These are phyloP conservation scores for Salicornia ramosissima DNA, from an alignment of 148 eudicot genomes.

Conservation along the genomic window DNA sequence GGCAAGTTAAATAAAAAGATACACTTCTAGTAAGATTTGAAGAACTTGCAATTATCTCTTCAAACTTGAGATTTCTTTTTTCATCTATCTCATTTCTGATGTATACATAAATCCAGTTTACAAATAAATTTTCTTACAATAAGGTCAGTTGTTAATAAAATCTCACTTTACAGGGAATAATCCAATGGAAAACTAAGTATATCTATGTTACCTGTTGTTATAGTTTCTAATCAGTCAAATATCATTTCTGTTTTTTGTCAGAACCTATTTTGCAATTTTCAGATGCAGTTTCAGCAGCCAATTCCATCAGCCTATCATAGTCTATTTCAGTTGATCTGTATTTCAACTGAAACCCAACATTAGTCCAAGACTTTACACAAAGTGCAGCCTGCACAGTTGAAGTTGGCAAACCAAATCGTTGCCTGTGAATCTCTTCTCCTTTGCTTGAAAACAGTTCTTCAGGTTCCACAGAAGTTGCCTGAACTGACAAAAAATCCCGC, in stretches of 20 bases:
- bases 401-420: conserved; percentile 39
- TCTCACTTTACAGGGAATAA: background rate
- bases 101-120: background rate
- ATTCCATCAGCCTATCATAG: conserved; percentile 60
- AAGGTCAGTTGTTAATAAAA: background rate
- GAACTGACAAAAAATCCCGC: conserved; percentile 69
- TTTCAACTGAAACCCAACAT: conserved; percentile 55
- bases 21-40: too few relatives aligned
- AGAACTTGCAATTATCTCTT: too few relatives aligned
- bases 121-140: background rate
- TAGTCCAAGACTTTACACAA: conserved; percentile 67
- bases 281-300: conserved; percentile 33
- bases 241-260: conserved; percentile 46
- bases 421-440: conserved; percentile 61
- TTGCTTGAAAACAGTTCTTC: conserved; percentile 62
- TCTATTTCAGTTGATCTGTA: conserved; percentile 58
- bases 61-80: background rate
- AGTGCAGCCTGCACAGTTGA: conserved; percentile 35
- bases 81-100: background rate
- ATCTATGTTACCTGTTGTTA: background rate
- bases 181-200: background rate
- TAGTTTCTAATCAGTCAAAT: background rate
- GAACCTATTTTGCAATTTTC: conserved; percentile 27
- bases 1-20: too few relatives aligned
- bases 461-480: conserved; percentile 59